These are phyloP conservation scores for Yarrowia deformans DNA, from an alignment of 805 yeast genomes.

Conservation along the genomic window DNA sequence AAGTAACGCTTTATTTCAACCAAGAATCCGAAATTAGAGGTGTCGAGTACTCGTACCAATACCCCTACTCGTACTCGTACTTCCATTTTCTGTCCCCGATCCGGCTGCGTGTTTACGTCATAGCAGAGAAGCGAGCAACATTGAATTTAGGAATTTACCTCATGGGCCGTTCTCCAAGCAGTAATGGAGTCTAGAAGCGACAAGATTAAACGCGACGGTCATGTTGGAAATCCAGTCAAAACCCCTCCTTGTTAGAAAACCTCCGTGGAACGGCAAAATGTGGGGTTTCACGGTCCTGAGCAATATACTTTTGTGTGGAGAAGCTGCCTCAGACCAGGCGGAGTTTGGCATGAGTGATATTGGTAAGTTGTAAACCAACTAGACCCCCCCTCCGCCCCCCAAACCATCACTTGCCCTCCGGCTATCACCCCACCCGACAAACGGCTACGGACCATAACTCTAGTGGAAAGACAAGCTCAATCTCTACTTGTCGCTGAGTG, in stretches of 20 bases:
- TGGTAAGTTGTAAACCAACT: background rate
- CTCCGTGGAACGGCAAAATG: conserved; percentile 3
- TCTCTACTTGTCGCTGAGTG: background rate
- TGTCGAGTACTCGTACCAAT: too few species aligned
- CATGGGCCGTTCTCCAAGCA: too few species aligned
- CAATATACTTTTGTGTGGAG: background rate
- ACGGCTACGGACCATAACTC: conserved; percentile 10
- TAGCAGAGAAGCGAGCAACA: too few species aligned
- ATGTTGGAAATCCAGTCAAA: background rate
- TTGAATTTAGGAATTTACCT: too few species aligned
- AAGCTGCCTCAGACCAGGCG: too few species aligned
- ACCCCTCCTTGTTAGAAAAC: background rate
- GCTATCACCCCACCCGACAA: background rate
- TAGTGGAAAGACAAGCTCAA: background rate
- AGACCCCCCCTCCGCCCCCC: too few species aligned
- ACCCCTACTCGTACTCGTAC: too few species aligned
- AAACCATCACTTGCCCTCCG: background rate
- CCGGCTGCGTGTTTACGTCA: too few species aligned
- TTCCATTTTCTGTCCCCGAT: too few species aligned
- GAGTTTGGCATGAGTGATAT: background rate
- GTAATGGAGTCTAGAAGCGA: background rate
- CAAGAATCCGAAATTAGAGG: too few species aligned
- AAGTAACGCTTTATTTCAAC: too few species aligned
- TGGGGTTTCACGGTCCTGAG: background rate
- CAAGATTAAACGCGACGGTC: too few species aligned